Conservation (phyloP, 202 grass and related monocot species). For the Brachypodium distachyon region DNA sequence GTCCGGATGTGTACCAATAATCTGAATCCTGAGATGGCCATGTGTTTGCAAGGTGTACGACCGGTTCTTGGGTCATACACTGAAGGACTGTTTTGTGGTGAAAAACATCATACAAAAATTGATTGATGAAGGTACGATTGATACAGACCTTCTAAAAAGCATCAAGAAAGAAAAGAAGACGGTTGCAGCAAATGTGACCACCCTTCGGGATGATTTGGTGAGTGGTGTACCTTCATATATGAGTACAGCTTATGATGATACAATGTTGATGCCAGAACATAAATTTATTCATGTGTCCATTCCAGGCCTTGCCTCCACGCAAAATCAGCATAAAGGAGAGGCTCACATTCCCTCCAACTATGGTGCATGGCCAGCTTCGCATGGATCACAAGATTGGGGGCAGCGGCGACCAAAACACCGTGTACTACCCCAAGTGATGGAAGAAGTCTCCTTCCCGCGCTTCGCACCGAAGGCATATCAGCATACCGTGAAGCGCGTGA, state of each 20-base stretch:
- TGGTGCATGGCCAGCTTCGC: neutral
- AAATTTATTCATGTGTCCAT: neutral
- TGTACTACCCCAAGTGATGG: neutral
- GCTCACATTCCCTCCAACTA: neutral
- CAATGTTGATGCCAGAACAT: neutral
- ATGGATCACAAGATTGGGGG: neutral
- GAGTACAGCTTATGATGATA: neutral
- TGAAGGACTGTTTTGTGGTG: neutral
- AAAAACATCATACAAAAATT: neutral
- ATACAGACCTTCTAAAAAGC: neutral
- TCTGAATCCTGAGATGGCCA: neutral
- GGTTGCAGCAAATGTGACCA: neutral
- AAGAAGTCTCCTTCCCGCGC: neutral
- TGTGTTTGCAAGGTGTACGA: neutral
- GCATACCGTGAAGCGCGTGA: neutral
- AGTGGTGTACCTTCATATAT: neutral
- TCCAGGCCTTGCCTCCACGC: neutral
- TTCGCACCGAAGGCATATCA: neutral
- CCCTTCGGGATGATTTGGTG: neutral
- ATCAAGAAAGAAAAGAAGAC: neutral
- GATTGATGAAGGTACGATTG: neutral
- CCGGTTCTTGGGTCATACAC: neutral
- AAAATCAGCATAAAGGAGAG: neutral
- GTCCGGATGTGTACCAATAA: neutral
- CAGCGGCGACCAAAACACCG: too few species aligned